These are phyloP conservation scores for Trichophaea hybrida DNA, from an alignment of 2,329 filamentous ascomycete species.

Conservation along the genomic window DNA sequence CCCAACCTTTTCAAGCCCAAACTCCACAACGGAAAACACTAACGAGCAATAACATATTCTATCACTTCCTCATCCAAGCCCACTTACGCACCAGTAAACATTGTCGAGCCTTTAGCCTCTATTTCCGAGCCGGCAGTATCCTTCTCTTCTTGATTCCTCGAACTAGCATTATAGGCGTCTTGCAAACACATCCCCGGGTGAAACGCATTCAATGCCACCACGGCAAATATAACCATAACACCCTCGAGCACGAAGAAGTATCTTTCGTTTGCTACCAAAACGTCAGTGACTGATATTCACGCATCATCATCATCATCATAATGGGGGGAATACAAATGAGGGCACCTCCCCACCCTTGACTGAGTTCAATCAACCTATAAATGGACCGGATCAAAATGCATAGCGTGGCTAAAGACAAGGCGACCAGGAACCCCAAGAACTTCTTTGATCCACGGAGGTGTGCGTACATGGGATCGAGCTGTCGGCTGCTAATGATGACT, in stretches of 20 bases:
- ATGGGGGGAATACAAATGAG: conserved; percentile 35
- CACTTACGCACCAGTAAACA: too few species aligned
- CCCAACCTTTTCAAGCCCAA: too few species aligned
- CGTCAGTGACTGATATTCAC: neutral
- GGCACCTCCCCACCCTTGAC: conserved; percentile 46
- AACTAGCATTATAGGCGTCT: conserved; percentile 17
- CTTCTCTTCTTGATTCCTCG: neutral
- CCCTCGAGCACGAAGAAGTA: conserved; percentile 47
- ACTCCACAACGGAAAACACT: too few species aligned
- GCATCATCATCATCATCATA: neutral
- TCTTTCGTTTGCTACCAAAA: conserved; percentile 33
- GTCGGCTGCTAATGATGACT: conserved; percentile 22
- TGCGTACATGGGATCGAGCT: conserved; percentile 29
- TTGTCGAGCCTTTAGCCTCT: too few species aligned
- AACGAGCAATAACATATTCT: too few species aligned
- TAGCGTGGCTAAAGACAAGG: conserved; percentile 44
- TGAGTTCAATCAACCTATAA: conserved; percentile 52
- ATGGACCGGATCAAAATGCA: conserved; percentile 50
- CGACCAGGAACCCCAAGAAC: conserved; percentile 43
- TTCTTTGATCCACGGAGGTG: conserved; percentile 32
- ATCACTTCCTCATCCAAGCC: too few species aligned
- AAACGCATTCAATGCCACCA: conserved; percentile 35
- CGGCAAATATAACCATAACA: conserved; percentile 37
- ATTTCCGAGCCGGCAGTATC: too few species aligned
- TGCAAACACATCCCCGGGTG: conserved; percentile 32